These are phyloP conservation scores for Pichia cabralensis DNA, from an alignment of 805 yeast species.

Conservation along the genomic window DNA sequence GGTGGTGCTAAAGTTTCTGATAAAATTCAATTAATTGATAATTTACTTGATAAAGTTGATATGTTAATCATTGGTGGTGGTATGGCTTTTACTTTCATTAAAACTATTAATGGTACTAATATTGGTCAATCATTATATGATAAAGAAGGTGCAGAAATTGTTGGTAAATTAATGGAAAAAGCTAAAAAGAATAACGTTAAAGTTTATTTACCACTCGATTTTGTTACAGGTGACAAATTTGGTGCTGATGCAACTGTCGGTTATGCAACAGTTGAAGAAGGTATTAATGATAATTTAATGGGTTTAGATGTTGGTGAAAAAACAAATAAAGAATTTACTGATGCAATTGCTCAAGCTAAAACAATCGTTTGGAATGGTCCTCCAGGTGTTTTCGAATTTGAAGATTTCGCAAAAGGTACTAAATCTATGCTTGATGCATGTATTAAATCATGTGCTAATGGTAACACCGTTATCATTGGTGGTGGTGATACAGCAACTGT, in stretches of 20 bases:
- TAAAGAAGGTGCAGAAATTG: constrained; percentile 91
- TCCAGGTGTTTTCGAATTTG: constrained; percentile 99
- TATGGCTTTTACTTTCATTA: constrained; percentile 99
- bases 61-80: constrained; percentile 96
- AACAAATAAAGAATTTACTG: constrained; percentile 68
- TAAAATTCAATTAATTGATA: constrained; percentile 97
- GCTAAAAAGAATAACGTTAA: constrained; percentile 95
- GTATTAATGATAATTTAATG: constrained; percentile 92
- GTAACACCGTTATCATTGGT: constrained; percentile 94
- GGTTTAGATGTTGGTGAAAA: constrained; percentile 96
- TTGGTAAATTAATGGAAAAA: constrained; percentile 84
- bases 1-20: constrained; percentile 99
- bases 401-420: constrained; percentile 84
- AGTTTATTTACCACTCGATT: constrained; percentile 90
- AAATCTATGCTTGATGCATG: constrained; percentile 82
- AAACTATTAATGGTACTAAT: constrained; percentile 72
- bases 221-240: constrained; percentile 91
- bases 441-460: constrained; percentile 75
- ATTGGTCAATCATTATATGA: constrained; percentile 93
- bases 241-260: constrained; percentile 83
- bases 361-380: constrained; percentile 99
- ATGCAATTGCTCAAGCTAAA: constrained; percentile 84
- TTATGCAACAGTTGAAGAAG: constrained; percentile 76
- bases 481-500: constrained; percentile 99
- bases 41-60: constrained; percentile 92